Base-by-base conservation (phyloP, 2,329 filamentous ascomycete species). In the Cyanodermella asteris region DNA sequence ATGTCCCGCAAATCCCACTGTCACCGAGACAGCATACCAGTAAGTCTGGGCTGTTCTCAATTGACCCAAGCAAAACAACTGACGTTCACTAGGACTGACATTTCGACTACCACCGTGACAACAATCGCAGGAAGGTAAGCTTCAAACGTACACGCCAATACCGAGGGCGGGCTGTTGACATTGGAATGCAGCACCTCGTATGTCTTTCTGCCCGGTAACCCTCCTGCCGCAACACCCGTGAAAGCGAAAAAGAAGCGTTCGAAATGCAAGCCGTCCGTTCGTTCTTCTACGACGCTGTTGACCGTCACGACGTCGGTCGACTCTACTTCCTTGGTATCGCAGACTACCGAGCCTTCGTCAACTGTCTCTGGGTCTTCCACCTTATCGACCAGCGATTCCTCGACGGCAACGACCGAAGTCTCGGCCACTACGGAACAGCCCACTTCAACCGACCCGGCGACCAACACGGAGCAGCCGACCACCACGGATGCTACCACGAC, bases 201-300 rank as follows among this genome's bases (percentile, higher is more conserved):
- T 6, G 18, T 28, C 16, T 29, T 29, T 11, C 16, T 27, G 5
- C 27, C 24, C 10, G 27, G 27, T 24, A 20, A 29, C 11, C 23
- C 23, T n/a, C 24, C 28, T 10, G 5, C 28, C 13, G 22, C 14
- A 2, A 13, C 11, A 6, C 12, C 13, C 3, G 12, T 7, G 11
- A 6, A 6, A 4, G 6, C 20, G 6, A 7, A 21, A 21, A 21
- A 13, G 11, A 13, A 12, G 11, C 8, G 4, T 11, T 13, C 3
- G 14, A 6, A 11, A 11, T 13, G 11, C 6, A 9, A 6, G 20
- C 7, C 20, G 20, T 6, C 20, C 11, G 14, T 6, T 13, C 11
- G 8, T 11, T 13, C 20, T 11, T 9, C 20, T 7, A 21, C 20
- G 20, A 3, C 5, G 14, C 13, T 13, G 11, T 21, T 13, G 11